phyloP scores from a whole-genome alignment of 495 filamentous ascomycete genomes.

The Cudoniella acicularis region DNA sequence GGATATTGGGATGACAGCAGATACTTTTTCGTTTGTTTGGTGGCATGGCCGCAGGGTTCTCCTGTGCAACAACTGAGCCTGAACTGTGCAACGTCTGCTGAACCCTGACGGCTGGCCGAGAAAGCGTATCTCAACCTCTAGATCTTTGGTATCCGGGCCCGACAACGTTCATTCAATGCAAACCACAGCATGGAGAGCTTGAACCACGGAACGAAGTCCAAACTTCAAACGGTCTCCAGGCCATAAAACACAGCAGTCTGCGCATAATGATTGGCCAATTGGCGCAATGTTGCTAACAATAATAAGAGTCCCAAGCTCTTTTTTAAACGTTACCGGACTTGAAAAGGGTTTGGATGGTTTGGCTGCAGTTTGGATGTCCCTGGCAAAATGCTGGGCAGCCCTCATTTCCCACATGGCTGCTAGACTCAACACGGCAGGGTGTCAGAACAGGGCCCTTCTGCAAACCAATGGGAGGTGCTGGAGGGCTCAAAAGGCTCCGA shows the following conservation, averaged over 20 bases:
- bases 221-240: not conserved
- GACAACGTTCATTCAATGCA: not conserved
- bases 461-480: not conserved
- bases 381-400: not conserved
- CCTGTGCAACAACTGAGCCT: not conserved
- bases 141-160: not conserved
- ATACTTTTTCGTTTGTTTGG: not conserved
- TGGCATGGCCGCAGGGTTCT: not conserved
- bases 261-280: constrained; percentile 7
- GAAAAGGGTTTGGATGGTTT: not conserved
- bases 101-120: not conserved
- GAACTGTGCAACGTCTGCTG: not conserved
- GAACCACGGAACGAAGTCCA: constrained; percentile 1
- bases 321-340: constrained; percentile 4
- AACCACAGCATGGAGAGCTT: constrained; percentile 1
- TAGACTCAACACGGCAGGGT: not conserved
- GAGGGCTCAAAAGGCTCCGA: not conserved
- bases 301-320: not conserved
- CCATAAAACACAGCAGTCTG: not conserved
- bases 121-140: not conserved
- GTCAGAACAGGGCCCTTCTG: not conserved
- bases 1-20: not conserved
- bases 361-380: not conserved
- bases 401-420: constrained; percentile 1
- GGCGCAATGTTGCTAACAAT: constrained; percentile 9